Conservation (phyloP, 306 rosid species). For the Coriaria nepalensis region DNA sequence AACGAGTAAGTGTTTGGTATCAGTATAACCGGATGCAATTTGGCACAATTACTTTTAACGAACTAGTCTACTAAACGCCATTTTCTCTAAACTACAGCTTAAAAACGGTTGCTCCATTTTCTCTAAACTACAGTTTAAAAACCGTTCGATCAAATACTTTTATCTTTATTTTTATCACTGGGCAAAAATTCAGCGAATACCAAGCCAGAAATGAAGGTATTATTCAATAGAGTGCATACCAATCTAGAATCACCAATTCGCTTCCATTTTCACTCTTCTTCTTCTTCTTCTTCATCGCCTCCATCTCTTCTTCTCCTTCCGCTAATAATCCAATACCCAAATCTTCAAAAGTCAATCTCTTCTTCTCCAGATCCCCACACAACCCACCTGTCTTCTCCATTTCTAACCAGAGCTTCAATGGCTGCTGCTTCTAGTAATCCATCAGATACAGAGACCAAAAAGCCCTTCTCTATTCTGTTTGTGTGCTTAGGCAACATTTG, state of each 20-base stretch:
- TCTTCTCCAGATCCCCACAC: conserved; percentile 13
- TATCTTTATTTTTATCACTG: too few species aligned
- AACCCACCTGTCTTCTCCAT: conserved; percentile 15
- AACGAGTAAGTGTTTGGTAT: too few species aligned
- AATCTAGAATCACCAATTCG: conserved; percentile 29
- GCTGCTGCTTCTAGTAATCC: conserved; percentile 30
- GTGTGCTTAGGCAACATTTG: conserved; percentile 89
- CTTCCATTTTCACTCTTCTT: conserved; percentile 23
- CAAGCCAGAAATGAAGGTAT: conserved; percentile 4
- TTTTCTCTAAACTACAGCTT: too few species aligned
- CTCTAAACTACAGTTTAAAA: too few species aligned
- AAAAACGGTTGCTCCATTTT: too few species aligned
- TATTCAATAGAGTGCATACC: not conserved
- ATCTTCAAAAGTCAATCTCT: conserved; percentile 10
- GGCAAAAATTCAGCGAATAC: too few species aligned
- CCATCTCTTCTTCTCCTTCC: conserved; percentile 13
- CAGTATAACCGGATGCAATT: too few species aligned
- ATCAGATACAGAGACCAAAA: conserved; percentile 21
- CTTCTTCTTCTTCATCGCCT: conserved; percentile 12
- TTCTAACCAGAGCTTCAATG: conserved; percentile 35
- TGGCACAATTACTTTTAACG: too few species aligned
- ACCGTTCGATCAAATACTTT: too few species aligned
- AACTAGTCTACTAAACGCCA: too few species aligned
- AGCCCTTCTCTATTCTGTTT: conserved; percentile 55
- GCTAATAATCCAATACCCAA: conserved; percentile 12